Evolutionary conservation across 106 monocot species (phyloP).

Genomic region (Narthecium ossifragum): DNA sequence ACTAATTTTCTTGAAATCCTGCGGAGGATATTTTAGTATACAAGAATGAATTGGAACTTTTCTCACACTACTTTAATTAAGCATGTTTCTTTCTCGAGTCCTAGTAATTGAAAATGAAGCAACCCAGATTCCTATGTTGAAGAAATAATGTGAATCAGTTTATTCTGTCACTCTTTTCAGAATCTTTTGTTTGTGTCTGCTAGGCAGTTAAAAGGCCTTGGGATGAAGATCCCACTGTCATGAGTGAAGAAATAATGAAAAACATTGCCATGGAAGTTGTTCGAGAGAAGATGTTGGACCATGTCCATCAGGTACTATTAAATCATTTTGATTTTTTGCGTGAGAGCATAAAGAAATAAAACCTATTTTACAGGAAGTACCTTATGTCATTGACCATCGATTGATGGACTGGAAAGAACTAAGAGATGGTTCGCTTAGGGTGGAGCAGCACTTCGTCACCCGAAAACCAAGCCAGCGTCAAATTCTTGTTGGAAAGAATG

Average conservation of each 20-base stretch:
- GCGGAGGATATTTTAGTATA: too few species aligned
- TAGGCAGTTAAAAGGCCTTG: conserved; percentile 92
- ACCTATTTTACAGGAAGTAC: conserved; percentile 72
- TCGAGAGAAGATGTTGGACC: conserved; percentile 83
- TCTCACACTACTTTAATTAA: too few species aligned
- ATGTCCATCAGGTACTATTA: conserved; percentile 83
- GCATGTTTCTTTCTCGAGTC: too few species aligned
- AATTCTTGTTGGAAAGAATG: conserved; percentile 98
- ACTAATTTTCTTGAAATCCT: too few species aligned
- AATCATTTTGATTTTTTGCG: background rate
- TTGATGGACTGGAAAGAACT: conserved; percentile 95
- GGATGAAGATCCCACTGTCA: conserved; percentile 75
- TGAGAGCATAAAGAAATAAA: background rate
- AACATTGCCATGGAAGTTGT: conserved; percentile 89
- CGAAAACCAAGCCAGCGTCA: conserved; percentile 79
- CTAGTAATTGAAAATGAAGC: too few species aligned
- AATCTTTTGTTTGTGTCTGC: conserved; percentile 2
- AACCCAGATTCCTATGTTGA: too few species aligned
- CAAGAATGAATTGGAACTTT: too few species aligned
- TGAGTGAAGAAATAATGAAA: conserved; percentile 95
- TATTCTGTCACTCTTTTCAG: too few species aligned
- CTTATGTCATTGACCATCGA: conserved; percentile 91
- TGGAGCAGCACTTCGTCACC: conserved; percentile 95
- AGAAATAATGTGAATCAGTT: too few species aligned
- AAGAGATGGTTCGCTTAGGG: conserved; percentile 86